phyloP scores from a whole-genome alignment of 208 protist species.

The Endotrypanum monterogeii region DNA sequence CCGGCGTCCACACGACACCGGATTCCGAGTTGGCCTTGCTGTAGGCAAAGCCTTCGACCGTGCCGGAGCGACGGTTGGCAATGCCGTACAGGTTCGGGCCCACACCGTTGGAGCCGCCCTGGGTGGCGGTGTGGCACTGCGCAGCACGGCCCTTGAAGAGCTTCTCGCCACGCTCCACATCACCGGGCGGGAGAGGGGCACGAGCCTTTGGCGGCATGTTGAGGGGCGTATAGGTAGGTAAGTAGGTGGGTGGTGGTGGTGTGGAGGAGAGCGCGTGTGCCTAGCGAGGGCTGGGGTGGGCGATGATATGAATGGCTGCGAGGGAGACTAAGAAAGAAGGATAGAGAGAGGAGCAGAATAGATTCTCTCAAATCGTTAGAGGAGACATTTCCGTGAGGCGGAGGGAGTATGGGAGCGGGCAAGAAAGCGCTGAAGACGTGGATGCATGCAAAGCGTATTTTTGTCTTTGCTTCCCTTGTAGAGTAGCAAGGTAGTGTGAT shows the following conservation, averaged over 20 bases:
- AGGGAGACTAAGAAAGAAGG: no score
- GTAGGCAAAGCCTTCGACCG: slow-evolving; percentile 93
- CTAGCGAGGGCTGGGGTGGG: background rate
- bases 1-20: slow-evolving; percentile 92
- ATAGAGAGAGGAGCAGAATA: no score
- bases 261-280: background rate
- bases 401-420: no score
- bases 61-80: slow-evolving; percentile 91
- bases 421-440: no score
- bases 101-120: slow-evolving; percentile 91
- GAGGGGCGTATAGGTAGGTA: slow-evolving; percentile 5
- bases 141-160: slow-evolving; percentile 94
- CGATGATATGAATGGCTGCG: no score
- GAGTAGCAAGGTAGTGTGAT: no score
- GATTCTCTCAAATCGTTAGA: no score
- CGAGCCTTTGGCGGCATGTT: slow-evolving; percentile 75
- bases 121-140: slow-evolving; percentile 92
- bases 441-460: no score
- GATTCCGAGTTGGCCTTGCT: slow-evolving; percentile 94
- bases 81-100: slow-evolving; percentile 94
- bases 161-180: slow-evolving; percentile 87
- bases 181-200: slow-evolving; percentile 73
- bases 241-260: slow-evolving; percentile 3
- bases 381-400: no score
- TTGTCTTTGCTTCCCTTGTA: no score